Evolutionary conservation across 176 grass and related monocot genomes (phyloP), one percentile per base, ranked within the genome.

Genomic region (Oryza coarctata): DNA sequence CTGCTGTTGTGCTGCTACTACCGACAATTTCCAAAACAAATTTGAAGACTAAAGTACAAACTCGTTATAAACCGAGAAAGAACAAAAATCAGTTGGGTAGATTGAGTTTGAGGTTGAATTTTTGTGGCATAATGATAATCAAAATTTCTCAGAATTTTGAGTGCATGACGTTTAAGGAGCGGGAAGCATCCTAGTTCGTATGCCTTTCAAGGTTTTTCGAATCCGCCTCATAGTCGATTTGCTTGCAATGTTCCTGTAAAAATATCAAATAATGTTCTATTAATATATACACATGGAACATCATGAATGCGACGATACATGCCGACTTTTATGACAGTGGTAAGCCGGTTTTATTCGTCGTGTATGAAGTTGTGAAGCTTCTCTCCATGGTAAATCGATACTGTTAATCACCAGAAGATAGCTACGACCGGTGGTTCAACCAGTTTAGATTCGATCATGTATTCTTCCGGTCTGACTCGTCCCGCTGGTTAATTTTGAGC

Each of bases 331-430:
- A 1, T 60, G 85, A 66, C 67, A 26, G 28, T 79, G 33, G 14
- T 35, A 60, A 68, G 50, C 63, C 71, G 64, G 39, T 80, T 66
- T 89, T 89, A 89, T 89, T 82, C 57, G 69, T 62, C 65, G 9
- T 20, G 23, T 77, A 22, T 5, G 63, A 75, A 75, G 70, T 3
- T 74, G 29, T 39, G n/a, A 38, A 17, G 55, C 18, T 45, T 44
- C 86, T 63, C 32, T 67, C 88, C 88, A 13, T 65, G 78, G 83
- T 34, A 85, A 87, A 88, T 55, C n/a, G n/a, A 10, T 60, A 60
- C 22, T 6, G 40, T 68, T 63, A 28, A n/a, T 79, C 63, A 27
- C 66, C 22, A 49, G 10, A 50, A 11, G 4, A 34, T 34, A 22
- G 5, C 65, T 22, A 52, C 27, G 40, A 55, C 28, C 44, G 63